A percentile compares a stretch with the other conserved stretches of the same genome.
Conservation (phyloP, 345 rosid genomes). For the Viola odorata region DNA sequence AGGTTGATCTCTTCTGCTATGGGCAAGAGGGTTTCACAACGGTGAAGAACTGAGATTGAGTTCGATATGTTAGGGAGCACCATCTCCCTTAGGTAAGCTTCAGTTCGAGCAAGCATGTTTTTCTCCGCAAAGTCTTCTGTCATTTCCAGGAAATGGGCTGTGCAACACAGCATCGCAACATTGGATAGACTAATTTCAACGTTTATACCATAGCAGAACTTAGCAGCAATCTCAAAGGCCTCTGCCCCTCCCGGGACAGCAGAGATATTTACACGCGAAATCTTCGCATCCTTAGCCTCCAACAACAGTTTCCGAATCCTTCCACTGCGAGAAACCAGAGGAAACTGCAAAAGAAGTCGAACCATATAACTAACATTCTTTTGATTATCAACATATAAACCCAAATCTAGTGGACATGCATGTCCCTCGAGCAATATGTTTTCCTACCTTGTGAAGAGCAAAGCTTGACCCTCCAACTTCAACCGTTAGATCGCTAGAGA, state of each 20-base stretch:
- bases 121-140: conserved; percentile 78
- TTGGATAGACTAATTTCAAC: conserved; percentile 62
- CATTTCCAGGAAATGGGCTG: conserved; percentile 85
- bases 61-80: conserved; percentile 65
- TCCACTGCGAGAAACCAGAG: conserved; percentile 91
- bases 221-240: conserved; percentile 93
- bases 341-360: conserved; percentile 50
- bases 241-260: conserved; percentile 78
- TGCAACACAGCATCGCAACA: conserved; percentile 64
- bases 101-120: conserved; percentile 60
- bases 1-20: conserved; percentile 72
- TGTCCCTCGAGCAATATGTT: too few relatives aligned
- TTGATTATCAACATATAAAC: not conserved
- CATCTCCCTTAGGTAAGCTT: conserved; percentile 54
- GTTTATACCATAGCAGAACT: conserved; percentile 84
- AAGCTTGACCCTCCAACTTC: conserved; percentile 84
- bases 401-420: not conserved
- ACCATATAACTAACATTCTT: not conserved
- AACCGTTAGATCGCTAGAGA: conserved; percentile 82
- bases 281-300: conserved; percentile 68
- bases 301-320: conserved; percentile 60
- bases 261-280: conserved; percentile 50
- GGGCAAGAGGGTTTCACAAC: conserved; percentile 70
- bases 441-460: conserved; percentile 80
- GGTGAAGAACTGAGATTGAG: conserved; percentile 65